A percentile compares a stretch with the other conserved stretches of the same genome.
phyloP scores from a whole-genome alignment of 2,329 filamentous ascomycete genomes.

The Cladobotryum mycophilum region DNA sequence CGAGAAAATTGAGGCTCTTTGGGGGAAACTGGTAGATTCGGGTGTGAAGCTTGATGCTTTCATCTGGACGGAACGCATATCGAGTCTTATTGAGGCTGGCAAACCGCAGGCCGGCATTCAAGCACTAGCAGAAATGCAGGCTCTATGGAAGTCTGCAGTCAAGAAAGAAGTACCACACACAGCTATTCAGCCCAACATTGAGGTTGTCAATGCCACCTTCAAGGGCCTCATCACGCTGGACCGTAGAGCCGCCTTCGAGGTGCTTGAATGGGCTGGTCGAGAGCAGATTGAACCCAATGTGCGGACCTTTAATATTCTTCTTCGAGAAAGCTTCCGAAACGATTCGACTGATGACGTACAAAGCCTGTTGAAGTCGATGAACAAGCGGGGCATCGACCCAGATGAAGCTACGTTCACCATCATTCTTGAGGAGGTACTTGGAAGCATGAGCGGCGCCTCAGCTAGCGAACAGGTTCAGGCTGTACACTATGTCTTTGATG shows the following conservation, averaged over 20 bases:
- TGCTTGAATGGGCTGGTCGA: conserved; percentile 54
- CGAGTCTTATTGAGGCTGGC: conserved; percentile 54
- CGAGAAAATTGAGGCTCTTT: conserved; percentile 58
- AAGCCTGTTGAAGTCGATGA: conserved; percentile 54
- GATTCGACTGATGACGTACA: conserved; percentile 43
- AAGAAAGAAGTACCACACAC: conserved; percentile 22
- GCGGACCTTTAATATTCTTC: conserved; percentile 62
- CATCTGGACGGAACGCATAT: conserved; percentile 67
- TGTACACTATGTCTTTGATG: conserved; percentile 48
- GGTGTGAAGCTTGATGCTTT: conserved; percentile 54
- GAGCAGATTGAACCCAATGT: conserved; percentile 51
- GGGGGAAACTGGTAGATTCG: conserved; percentile 54
- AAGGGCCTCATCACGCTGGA: conserved; percentile 53
- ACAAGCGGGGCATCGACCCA: conserved; percentile 44
- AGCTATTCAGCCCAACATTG: conserved; percentile 54
- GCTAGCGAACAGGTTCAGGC: conserved; percentile 45
- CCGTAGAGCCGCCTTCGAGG: conserved; percentile 41
- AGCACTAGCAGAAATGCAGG: conserved; percentile 61
- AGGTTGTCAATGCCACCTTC: conserved; percentile 64
- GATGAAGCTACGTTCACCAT: conserved; percentile 69
- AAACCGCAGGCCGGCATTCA: conserved; percentile 50
- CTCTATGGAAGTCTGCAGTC: conserved; percentile 45
- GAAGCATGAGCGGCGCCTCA: conserved; percentile 31
- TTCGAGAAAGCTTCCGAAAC: conserved; percentile 51
- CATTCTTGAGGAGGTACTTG: conserved; percentile 56